Evolutionary conservation across 371 early-diverging fungal species (phyloP), one percentile per base, ranked within the genome.

Genomic region (Basidiobolus meristosporus): DNA sequence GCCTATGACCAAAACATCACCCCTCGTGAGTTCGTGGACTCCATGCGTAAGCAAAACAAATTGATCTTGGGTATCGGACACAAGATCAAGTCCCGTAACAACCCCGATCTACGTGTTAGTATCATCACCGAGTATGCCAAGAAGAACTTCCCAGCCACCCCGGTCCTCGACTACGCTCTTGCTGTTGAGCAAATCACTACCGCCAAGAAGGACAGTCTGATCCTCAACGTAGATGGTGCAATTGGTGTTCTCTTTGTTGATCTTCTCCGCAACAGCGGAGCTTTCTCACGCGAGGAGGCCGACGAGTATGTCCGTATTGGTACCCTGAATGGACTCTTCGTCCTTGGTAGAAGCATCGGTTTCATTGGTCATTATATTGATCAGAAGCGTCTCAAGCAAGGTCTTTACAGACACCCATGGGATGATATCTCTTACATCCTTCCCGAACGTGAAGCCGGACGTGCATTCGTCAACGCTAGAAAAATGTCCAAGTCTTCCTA

Each of bases 31-130:
- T 92, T 87, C 48, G 93, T 92, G 26, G 71, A 75, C 44, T 65
- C 75, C 19, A 88, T 87, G 88, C 77, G 93, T 46, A 82, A 82
- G 63, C 73, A 78, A 48, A 81, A 90, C 77, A 75, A 80, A 61
- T 54, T 54, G 39, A 96, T 96, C 49, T 68, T 91, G 40, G 96
- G 96, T 53, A 96, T 96, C 46, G 96, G 96, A 18, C 96, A 96
- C 80, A 90, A 90, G 74, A 89, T 96, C 71, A 96, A 96, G 69
- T 90, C 91, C 38, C 82, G 93, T 45, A 90, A 90, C 45, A 96
- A 96, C 74, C 96, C 96, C 14, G 96, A 96, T 59, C 65, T 92
- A 65, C 90, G 96, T 41, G 96, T 96, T 11, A 69, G 75, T 40
- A 74, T 96, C 40, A 82, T 96, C 59, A 90, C 83, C 68, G 77